phyloP scores from a whole-genome alignment of 2,329 filamentous ascomycete genomes.

The Colletotrichum sp. region DNA sequence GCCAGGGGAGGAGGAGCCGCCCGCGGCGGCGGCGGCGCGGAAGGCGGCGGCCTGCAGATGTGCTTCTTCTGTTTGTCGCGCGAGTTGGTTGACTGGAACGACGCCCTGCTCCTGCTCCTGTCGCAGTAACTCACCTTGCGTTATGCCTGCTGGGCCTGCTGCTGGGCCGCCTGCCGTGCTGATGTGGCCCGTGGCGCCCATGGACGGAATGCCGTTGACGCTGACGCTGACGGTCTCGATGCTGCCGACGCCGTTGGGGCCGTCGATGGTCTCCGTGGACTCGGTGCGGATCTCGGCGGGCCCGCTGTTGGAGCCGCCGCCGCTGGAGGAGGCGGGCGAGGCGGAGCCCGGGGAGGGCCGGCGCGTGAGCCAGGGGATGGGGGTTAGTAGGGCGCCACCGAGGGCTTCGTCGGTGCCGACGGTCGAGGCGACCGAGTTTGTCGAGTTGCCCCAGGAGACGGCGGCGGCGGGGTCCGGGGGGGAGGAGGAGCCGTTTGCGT shows the following conservation, averaged over 20 bases:
- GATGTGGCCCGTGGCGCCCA: slow-evolving; percentile 36
- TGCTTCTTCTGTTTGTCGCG: slow-evolving; percentile 36
- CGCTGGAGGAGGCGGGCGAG: slow-evolving; percentile 13
- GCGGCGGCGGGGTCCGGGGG: slow-evolving; percentile 36
- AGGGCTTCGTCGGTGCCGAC: slow-evolving; percentile 87
- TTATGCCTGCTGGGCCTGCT: slow-evolving; percentile 59
- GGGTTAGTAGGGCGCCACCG: slow-evolving; percentile 88
- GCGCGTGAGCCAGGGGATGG: slow-evolving; percentile 83
- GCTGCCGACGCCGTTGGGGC: slow-evolving; percentile 77
- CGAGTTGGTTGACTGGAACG: slow-evolving; percentile 70
- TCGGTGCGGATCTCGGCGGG: slow-evolving; percentile 69
- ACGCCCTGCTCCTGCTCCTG: slow-evolving; percentile 86
- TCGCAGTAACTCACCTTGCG: slow-evolving; percentile 83
- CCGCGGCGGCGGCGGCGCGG: not conserved
- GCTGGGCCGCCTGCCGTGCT: slow-evolving; percentile 22
- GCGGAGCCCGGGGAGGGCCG: slow-evolving; percentile 25
- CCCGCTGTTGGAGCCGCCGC: slow-evolving; percentile 2
- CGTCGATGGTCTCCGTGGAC: slow-evolving; percentile 80
- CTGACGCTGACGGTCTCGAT: slow-evolving; percentile 83
- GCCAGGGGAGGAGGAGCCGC: not conserved
- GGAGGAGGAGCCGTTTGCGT: not conserved
- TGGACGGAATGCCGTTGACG: slow-evolving; percentile 70
- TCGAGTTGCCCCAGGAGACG: slow-evolving; percentile 54
- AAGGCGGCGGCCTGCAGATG: slow-evolving; percentile 15
- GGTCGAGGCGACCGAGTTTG: slow-evolving; percentile 38